phyloP scores from a whole-genome alignment of 2,329 filamentous ascomycete species.

The Metarhizium robertsii region DNA sequence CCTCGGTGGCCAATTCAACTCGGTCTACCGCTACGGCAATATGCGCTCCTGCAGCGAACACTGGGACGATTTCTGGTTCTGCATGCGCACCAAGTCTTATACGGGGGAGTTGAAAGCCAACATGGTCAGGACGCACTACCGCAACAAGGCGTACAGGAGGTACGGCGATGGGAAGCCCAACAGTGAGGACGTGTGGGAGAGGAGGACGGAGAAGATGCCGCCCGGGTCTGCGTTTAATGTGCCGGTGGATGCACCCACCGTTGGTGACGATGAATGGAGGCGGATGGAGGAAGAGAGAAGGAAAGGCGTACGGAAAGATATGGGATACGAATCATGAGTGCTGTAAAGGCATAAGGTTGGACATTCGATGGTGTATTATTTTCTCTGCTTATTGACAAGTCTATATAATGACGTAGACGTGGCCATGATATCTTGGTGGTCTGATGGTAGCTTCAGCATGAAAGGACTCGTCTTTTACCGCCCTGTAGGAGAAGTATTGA shows the following conservation, averaged over 20 bases:
- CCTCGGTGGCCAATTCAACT: conserved; percentile 82
- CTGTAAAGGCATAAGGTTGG: background rate
- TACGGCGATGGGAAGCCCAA: conserved; percentile 55
- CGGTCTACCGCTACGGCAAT: conserved; percentile 78
- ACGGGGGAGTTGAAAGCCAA: conserved; percentile 49
- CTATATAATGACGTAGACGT: background rate
- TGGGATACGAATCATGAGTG: conserved; percentile 17
- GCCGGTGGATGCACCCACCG: conserved; percentile 25
- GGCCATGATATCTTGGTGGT: background rate
- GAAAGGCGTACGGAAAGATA: conserved; percentile 22
- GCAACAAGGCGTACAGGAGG: conserved; percentile 53
- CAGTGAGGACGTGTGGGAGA: conserved; percentile 86
- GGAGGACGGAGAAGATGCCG: conserved; percentile 53
- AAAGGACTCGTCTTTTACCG: too few species aligned
- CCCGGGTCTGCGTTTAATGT: conserved; percentile 35
- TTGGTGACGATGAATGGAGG: conserved; percentile 35
- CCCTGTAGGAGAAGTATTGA: too few species aligned
- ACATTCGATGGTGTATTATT: background rate
- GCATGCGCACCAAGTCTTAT: conserved; percentile 73
- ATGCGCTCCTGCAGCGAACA: conserved; percentile 71
- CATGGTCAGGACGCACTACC: conserved; percentile 58
- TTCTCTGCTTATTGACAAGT: background rate
- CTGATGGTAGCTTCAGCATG: background rate
- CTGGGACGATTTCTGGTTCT: conserved; percentile 96
- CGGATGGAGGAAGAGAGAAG: conserved; percentile 24